These are phyloP conservation scores for Lentinula aciculospora DNA, from an alignment of 768 basidiomycete species.

Conservation along the genomic window DNA sequence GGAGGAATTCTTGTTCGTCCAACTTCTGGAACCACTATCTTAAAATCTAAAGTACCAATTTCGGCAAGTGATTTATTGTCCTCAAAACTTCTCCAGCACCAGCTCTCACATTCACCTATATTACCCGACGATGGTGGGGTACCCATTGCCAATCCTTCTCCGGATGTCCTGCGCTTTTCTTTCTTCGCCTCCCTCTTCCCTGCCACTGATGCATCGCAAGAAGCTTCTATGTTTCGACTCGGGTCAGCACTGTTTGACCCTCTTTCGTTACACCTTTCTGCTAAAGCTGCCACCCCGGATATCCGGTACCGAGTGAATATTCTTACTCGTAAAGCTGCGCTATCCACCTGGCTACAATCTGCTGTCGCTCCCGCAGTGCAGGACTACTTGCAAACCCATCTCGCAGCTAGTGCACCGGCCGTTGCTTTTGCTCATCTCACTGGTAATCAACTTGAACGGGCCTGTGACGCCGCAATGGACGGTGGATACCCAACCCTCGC, in stretches of 20 bases:
- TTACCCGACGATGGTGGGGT: slow-evolving; percentile 61
- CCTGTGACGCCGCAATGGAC: slow-evolving; percentile 68
- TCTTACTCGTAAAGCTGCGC: slow-evolving; percentile 69
- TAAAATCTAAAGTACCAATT: slow-evolving; percentile 42
- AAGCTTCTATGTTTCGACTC: slow-evolving; percentile 83
- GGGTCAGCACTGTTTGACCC: slow-evolving; percentile 87
- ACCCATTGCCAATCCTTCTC: slow-evolving; percentile 63
- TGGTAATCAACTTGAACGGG: slow-evolving; percentile 84
- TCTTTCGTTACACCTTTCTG: slow-evolving; percentile 57
- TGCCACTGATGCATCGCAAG: slow-evolving; percentile 61
- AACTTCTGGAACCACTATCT: slow-evolving; percentile 62
- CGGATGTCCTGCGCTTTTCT: slow-evolving; percentile 60
- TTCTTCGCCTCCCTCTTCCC: slow-evolving; percentile 74
- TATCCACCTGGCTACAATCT: slow-evolving; percentile 82
- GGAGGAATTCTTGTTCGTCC: slow-evolving; percentile 59
- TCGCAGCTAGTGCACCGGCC: slow-evolving; percentile 37
- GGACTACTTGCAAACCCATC: slow-evolving; percentile 52
- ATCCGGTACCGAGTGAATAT: slow-evolving; percentile 53
- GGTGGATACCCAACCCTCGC: slow-evolving; percentile 80
- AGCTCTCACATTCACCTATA: slow-evolving; percentile 70
- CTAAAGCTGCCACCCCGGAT: slow-evolving; percentile 47
- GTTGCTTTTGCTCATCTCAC: slow-evolving; percentile 74
- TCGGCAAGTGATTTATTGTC: slow-evolving; percentile 36
- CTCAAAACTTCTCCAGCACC: slow-evolving; percentile 67
- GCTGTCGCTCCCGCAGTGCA: slow-evolving; percentile 70